Evolutionary conservation across 176 grass and related monocot genomes (phyloP).

Genomic region (Musa itinerans): DNA sequence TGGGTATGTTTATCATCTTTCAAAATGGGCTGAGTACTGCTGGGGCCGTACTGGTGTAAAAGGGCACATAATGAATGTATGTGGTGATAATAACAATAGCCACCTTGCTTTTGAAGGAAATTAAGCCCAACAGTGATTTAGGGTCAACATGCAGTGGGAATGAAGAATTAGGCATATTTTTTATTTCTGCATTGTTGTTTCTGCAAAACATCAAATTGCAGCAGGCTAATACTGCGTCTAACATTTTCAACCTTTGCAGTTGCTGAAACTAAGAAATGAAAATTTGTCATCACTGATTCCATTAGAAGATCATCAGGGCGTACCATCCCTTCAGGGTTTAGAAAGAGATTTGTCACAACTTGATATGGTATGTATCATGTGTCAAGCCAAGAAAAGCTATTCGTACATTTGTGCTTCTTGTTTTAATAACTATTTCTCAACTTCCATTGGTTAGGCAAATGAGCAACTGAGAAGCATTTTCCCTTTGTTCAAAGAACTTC

Average conservation of each 20-base stretch:
- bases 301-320: slow-evolving; percentile 39
- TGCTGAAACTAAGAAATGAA: slow-evolving; percentile 71
- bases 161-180: neutral
- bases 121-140: neutral
- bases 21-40: too few relatives aligned
- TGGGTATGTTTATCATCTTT: too few relatives aligned
- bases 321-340: slow-evolving; percentile 64
- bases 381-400: neutral
- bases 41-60: too few relatives aligned
- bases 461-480: slow-evolving; percentile 73
- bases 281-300: slow-evolving; percentile 67
- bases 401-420: neutral
- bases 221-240: slow-evolving; percentile 6
- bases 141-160: neutral
- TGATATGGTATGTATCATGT: slow-evolving; percentile 50
- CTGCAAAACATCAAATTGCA: neutral
- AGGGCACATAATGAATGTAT: neutral
- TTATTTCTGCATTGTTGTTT: neutral
- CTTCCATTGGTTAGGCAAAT: slow-evolving; percentile 57
- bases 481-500: slow-evolving; percentile 83
- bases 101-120: neutral
- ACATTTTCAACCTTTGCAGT: slow-evolving; percentile 47
- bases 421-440: slow-evolving; percentile 6
- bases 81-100: neutral
- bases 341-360: slow-evolving; percentile 82